These are phyloP conservation scores for Aspergillus costaricaensis DNA, from an alignment of 2,329 filamentous ascomycete genomes.

Conservation along the genomic window DNA sequence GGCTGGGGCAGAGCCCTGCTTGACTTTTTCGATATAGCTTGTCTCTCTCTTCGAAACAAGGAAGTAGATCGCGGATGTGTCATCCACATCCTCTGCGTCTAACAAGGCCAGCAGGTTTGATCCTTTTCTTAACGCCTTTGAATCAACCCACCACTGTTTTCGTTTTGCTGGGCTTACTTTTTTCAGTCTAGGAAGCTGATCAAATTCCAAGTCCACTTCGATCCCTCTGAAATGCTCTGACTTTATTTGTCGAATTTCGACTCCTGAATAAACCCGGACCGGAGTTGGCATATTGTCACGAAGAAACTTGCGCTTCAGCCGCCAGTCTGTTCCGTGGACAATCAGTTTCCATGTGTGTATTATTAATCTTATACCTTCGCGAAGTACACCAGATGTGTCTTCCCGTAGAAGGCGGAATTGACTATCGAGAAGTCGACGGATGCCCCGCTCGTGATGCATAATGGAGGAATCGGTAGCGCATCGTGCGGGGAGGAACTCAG, in stretches of 20 bases:
- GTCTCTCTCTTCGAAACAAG: constrained; percentile 8
- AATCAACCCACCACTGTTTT: constrained; percentile 9
- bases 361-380: constrained; percentile 11
- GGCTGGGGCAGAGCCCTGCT: neutral
- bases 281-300: constrained; percentile 9
- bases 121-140: constrained; percentile 3
- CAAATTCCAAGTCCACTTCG: constrained; percentile 14
- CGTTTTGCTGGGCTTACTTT: neutral
- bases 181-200: constrained; percentile 8
- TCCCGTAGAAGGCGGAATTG: constrained; percentile 16
- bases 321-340: constrained; percentile 7
- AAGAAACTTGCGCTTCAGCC: constrained; percentile 5
- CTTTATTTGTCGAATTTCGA: neutral
- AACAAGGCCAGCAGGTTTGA: constrained; percentile 7
- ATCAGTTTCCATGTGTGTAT: constrained; percentile 10
- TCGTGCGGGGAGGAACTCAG: constrained; percentile 11
- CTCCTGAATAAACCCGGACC: constrained; percentile 9
- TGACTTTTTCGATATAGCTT: neutral
- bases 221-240: constrained; percentile 2
- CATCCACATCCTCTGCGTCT: constrained; percentile 4
- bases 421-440: constrained; percentile 13
- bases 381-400: constrained; percentile 15
- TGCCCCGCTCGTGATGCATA: constrained; percentile 10
- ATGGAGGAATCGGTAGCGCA: neutral
- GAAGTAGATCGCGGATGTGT: constrained; percentile 9